phyloP scores from a whole-genome alignment of 75 land plant genomes.

The Gnetum montanum region DNA sequence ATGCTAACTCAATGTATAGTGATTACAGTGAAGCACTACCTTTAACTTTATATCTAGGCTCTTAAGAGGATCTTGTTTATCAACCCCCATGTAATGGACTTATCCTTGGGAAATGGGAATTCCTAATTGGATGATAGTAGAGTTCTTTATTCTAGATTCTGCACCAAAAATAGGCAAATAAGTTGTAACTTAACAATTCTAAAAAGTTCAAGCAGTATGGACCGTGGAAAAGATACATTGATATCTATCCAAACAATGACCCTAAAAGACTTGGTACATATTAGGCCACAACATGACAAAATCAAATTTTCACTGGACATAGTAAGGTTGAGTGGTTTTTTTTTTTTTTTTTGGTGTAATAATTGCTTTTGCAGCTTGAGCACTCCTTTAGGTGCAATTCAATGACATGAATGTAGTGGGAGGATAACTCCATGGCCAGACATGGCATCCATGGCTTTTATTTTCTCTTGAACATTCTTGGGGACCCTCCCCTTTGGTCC shows the following conservation, averaged over 20 bases:
- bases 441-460: conserved; percentile 78
- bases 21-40: no score
- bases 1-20: no score
- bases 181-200: conserved; percentile 31
- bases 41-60: no score
- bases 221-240: conserved; percentile 61
- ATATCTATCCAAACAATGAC: conserved; percentile 46
- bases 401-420: conserved; percentile 36
- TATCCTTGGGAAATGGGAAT: conserved; percentile 50
- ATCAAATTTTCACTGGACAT: conserved; percentile 35
- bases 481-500: conserved; percentile 12
- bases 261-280: conserved; percentile 17
- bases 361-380: conserved; percentile 28
- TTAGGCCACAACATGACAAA: conserved; percentile 44
- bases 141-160: conserved; percentile 35
- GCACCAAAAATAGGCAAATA: conserved; percentile 23
- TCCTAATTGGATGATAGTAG: conserved; percentile 34
- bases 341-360: conserved; percentile 38
- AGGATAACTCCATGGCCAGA: conserved; percentile 72
- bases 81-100: conserved; percentile 40
- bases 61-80: conserved; percentile 21
- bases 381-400: conserved; percentile 43
- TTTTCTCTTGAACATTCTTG: conserved; percentile 28
- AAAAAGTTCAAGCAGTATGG: conserved; percentile 66
- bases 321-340: conserved; percentile 16